A percentile compares a stretch with the other conserved stretches of the same genome.
phyloP scores from a whole-genome alignment of 192 early-diverging fungal species.

The Spizellomyces punctatus region DNA sequence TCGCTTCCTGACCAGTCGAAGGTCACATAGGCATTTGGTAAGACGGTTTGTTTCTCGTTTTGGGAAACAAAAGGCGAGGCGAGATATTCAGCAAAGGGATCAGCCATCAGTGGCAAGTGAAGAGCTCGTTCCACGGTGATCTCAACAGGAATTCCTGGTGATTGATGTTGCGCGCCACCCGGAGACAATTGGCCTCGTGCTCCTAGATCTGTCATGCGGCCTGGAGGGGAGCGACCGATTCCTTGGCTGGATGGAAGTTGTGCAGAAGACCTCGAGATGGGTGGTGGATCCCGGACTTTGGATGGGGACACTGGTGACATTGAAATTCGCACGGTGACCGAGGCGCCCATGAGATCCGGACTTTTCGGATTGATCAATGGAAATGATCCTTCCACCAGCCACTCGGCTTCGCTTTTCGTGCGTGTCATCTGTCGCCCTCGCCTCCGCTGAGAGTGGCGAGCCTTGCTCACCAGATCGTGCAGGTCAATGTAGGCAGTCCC shows the following conservation, averaged over 20 bases:
- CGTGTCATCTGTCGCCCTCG: background rate
- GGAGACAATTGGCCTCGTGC: background rate
- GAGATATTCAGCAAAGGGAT: slow-evolving; percentile 14
- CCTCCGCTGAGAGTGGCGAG: slow-evolving; percentile 12
- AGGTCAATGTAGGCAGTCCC: slow-evolving; percentile 33
- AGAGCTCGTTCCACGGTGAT: slow-evolving; percentile 36
- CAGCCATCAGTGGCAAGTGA: slow-evolving; percentile 26
- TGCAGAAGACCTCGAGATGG: too few relatives aligned
- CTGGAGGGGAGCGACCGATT: too few relatives aligned
- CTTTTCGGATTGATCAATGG: slow-evolving; percentile 27
- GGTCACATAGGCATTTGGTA: slow-evolving; percentile 33
- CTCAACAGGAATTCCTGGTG: slow-evolving; percentile 27
- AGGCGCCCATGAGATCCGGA: slow-evolving; percentile 24
- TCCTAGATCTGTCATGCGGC: too few relatives aligned
- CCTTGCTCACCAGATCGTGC: slow-evolving; percentile 19
- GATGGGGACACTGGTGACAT: background rate
- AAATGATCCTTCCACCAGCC: slow-evolving; percentile 19
- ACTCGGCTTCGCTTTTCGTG: background rate
- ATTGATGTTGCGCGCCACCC: background rate
- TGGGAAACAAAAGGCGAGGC: slow-evolving; percentile 22
- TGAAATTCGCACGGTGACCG: background rate
- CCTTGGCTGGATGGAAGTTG: too few relatives aligned
- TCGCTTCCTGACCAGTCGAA: slow-evolving; percentile 14
- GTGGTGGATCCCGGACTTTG: too few relatives aligned
- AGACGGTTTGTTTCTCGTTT: slow-evolving; percentile 5